Base-by-base conservation (phyloP, 23 red algal species). In the Gracilaria gracilis region DNA sequence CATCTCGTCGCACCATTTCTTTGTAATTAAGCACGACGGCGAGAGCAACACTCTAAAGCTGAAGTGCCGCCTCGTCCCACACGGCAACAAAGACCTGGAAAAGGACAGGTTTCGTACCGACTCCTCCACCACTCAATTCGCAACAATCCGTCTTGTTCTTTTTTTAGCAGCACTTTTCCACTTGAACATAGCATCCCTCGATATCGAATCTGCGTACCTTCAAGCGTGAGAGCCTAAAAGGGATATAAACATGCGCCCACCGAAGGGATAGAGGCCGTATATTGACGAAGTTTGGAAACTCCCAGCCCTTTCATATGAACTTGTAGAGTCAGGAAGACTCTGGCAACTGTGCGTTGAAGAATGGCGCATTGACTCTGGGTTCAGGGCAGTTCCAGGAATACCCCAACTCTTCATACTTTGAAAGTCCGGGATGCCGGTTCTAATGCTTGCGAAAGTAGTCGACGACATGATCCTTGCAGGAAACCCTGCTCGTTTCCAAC, bases 271-370 rank as follows among this genome's bases (percentile, higher is more conserved):
- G 71, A 51, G 34, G 9, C 23, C 7, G 19, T 42, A 25, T 35
- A 25, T 53, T 8, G 48, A 57, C n/a, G 34, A 79, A 57, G 75
- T 49, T 12, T 79, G 39, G 75, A 79, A 79, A 20, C 31, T 79
- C 1, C 31, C 16, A 49, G 36, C 12, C 4, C 75, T 42, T 7
- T 29, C 75, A 1, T 79, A 79, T 21, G 75, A 42, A 21, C 31
- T 79, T 1, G 42, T 79, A 11, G 82, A 86, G 21, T 86, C 82
- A 28, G 82, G 82, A 0, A 25, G 82, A 24, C 36, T 86, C 6
- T 86, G 82, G 59, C 82, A 86, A 40, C 20, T 86, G 0, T 35
- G 36, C 11, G 50, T 86, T 2, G 82, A 86, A 40, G 48, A 66
- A 29, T 86, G 82, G 82, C 24, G 70, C 15, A 14, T 47, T 7